A percentile compares a stretch with the other conserved stretches of the same genome.
phyloP scores from a whole-genome alignment of 1,284 basidiomycete genomes.

The Heterobasidion irregulare region DNA sequence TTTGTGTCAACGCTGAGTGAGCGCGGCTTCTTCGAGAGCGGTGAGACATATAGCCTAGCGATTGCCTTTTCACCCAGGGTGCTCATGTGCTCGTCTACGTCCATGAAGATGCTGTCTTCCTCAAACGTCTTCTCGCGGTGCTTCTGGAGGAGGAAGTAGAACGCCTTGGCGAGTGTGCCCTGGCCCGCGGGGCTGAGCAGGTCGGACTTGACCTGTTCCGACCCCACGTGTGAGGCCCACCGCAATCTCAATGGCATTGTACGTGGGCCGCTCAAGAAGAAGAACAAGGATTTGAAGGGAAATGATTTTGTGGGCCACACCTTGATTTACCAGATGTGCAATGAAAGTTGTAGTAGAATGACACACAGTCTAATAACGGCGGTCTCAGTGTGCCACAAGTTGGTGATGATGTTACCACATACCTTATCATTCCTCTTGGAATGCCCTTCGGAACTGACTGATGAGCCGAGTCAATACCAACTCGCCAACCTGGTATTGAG shows the following conservation, averaged over 20 bases:
- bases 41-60: slow-evolving; percentile 37
- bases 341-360: slow-evolving; percentile 94
- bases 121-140: slow-evolving; percentile 72
- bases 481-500: slow-evolving; percentile 97
- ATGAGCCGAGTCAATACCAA: slow-evolving; percentile 83
- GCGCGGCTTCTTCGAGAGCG: slow-evolving; percentile 19
- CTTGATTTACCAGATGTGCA: slow-evolving; percentile 95
- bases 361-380: slow-evolving; percentile 65
- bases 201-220: slow-evolving; percentile 52
- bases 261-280: slow-evolving; percentile 90
- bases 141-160: slow-evolving; percentile 81
- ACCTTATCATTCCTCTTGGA: slow-evolving; percentile 98
- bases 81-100: slow-evolving; percentile 22
- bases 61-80: slow-evolving; percentile 23
- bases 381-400: not conserved
- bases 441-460: slow-evolving; percentile 91
- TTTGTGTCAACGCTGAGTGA: slow-evolving; percentile 10
- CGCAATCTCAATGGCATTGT: slow-evolving; percentile 97
- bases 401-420: slow-evolving; percentile 17
- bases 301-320: slow-evolving; percentile 89
- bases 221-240: slow-evolving; percentile 98
- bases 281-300: slow-evolving; percentile 94
- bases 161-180: slow-evolving; percentile 84
- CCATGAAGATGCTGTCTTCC: slow-evolving; percentile 47
- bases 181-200: slow-evolving; percentile 54